Conservation (phyloP, 2,329 filamentous ascomycete species). For the Ambrosiella xylebori region DNA sequence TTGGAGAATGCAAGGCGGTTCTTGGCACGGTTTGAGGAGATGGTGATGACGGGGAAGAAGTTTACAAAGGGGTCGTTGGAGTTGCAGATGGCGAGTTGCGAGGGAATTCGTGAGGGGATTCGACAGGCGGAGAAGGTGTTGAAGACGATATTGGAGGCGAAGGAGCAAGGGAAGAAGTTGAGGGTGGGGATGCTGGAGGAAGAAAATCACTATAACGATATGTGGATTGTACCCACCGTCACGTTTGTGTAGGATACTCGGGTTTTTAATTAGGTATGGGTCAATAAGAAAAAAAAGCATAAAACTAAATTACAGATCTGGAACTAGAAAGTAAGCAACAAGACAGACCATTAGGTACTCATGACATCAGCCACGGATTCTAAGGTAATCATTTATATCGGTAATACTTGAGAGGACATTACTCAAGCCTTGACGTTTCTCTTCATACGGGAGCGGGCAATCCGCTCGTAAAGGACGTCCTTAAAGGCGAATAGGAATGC, state of each 20-base stretch:
- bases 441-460: slow-evolving; percentile 42
- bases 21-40: not conserved
- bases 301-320: not conserved
- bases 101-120: not conserved
- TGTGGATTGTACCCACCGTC: slow-evolving; percentile 10
- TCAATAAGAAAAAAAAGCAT: not conserved
- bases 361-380: too few relatives aligned
- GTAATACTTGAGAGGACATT: too few relatives aligned
- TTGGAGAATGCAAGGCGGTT: not conserved
- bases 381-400: too few relatives aligned
- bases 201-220: slow-evolving; percentile 2
- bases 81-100: slow-evolving; percentile 1
- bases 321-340: not conserved
- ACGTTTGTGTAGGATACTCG: not conserved
- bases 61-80: slow-evolving; percentile 7
- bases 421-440: slow-evolving; percentile 22
- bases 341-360: not conserved
- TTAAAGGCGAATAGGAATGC: slow-evolving; percentile 97
- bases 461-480: slow-evolving; percentile 81
- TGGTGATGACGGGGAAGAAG: not conserved
- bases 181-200: not conserved
- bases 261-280: not conserved
- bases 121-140: not conserved
- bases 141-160: slow-evolving; percentile 29
- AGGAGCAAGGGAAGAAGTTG: slow-evolving; percentile 19